Evolutionary conservation across 805 yeast species (phyloP).

Genomic region (Geotrichum ghanense): DNA sequence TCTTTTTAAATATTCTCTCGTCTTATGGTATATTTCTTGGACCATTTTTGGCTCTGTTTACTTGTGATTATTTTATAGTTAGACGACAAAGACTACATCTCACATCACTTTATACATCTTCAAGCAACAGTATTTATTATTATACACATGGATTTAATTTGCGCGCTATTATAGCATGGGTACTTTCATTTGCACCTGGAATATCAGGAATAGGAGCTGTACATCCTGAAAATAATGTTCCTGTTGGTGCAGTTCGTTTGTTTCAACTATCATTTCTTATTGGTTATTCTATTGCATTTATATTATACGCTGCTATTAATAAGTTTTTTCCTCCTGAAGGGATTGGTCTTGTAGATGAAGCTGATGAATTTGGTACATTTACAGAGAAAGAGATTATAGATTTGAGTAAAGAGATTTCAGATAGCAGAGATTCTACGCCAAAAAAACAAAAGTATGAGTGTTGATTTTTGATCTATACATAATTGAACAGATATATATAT

Average conservation of each 20-base stretch:
- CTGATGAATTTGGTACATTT: conserved; percentile 31
- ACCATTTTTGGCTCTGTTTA: conserved; percentile 30
- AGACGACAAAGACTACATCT: conserved; percentile 31
- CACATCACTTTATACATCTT: conserved; percentile 29
- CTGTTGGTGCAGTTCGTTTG: conserved; percentile 56
- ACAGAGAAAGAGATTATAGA: too few species aligned
- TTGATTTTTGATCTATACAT: too few species aligned
- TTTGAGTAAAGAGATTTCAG: too few species aligned
- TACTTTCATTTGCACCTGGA: conserved; percentile 20
- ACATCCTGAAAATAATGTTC: conserved; percentile 31
- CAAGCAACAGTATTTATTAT: conserved; percentile 30
- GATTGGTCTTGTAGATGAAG: conserved; percentile 22
- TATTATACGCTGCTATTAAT: conserved; percentile 17
- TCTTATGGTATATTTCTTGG: conserved; percentile 30
- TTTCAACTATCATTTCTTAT: conserved; percentile 18
- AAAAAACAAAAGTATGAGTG: too few species aligned
- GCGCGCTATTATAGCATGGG: conserved; percentile 31
- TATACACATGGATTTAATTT: conserved; percentile 34
- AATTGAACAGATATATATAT: too few species aligned
- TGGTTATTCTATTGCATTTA: conserved; percentile 19
- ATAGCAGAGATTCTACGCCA: too few species aligned
- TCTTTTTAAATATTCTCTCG: conserved; percentile 27
- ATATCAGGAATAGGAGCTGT: conserved; percentile 18
- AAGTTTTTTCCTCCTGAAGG: conserved; percentile 18
- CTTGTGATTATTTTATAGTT: conserved; percentile 31